Base-by-base conservation (phyloP, 2,329 filamentous ascomycete species). In the Aureobasidium sp. region DNA sequence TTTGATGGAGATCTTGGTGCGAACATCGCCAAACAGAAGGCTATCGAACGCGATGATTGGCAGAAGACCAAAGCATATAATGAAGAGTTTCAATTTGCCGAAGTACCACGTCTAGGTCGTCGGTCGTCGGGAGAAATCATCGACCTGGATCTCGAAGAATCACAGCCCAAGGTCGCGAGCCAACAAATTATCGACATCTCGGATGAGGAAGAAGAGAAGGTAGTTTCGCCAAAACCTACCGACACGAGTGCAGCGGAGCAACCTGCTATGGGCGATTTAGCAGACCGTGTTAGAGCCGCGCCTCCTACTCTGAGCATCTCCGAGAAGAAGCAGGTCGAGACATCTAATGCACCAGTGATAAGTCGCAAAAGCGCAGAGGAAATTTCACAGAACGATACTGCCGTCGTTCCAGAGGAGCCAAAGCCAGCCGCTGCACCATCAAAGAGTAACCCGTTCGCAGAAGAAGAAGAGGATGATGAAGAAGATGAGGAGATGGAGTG, bases 51-150 rank as follows among this genome's bases (percentile, higher is more conserved):
- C 29, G 70, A 74, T 59, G 73, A 76, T 36, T 80, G 87, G 63
- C 81, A 86, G 54, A 80, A 81, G 29, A 74, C 86, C 63, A 83
- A 81, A 67, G 81, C 83, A 62, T 74, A 81, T 75, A 65, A 82
- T 76, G 67, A 78, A 72, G 52, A 83, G 25, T 86, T 86, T 25
- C 82, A 87, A 62, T 65, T 65, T 42, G 64, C 64, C 16, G 83
- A 88, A 66, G 75, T 81, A 30, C 79, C 83, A 55, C 77, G 79
- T 62, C 81, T 84, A 0, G 74, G 80, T 48, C 83, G 85, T 66
- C 82, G 86, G 53, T 77, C 84, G 44, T 76, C 77, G 1, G 67
- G 66, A 11, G 77, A 78, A 53, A 67, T 80, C 13, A 80, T 80
- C 60, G 78, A 80, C 67, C 65, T 81, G 2, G 78, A 81, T 11